Percentiles rank a stretch among this genome's conserved stretches.
Conservation (phyloP, 305 asterid genomes). For the Fraxinus platypoda region DNA sequence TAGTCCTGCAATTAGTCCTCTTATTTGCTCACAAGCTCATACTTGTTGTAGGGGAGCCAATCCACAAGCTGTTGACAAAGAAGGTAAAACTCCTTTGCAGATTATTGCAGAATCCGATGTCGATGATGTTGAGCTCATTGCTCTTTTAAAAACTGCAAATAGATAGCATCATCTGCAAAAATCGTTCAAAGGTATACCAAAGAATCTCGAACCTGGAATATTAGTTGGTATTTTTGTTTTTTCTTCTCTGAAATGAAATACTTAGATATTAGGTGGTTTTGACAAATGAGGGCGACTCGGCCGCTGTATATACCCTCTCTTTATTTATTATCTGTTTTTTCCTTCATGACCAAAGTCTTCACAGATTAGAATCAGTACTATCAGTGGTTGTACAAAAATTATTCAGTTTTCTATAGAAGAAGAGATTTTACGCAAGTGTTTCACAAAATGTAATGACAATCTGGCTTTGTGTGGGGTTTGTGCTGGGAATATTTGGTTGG, state of each 20-base stretch:
- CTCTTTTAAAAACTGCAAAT: constrained; percentile 54
- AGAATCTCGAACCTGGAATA: not conserved
- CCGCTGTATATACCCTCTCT: not conserved
- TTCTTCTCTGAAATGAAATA: not conserved
- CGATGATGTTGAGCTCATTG: constrained; percentile 66
- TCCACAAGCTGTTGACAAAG: constrained; percentile 59
- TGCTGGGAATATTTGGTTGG: not conserved
- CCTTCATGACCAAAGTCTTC: not conserved
- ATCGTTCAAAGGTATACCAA: constrained; percentile 3
- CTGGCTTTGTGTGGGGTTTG: not conserved
- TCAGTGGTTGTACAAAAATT: constrained; percentile 1
- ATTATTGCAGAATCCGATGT: constrained; percentile 56
- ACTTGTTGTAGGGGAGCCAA: constrained; percentile 71
- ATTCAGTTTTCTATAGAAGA: not conserved
- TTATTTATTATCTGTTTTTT: not conserved
- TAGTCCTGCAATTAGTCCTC: not conserved
- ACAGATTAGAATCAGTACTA: constrained; percentile 10
- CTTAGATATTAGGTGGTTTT: not conserved
- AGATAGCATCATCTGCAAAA: constrained; percentile 39
- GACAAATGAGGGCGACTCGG: not conserved
- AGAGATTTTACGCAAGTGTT: not conserved
- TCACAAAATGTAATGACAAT: not conserved
- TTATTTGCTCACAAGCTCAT: constrained; percentile 5
- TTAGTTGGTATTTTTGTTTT: not conserved
- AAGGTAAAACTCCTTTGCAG: constrained; percentile 66